These are phyloP conservation scores for Dalbergia oliveri DNA, from an alignment of 306 rosid genomes.

Conservation along the genomic window DNA sequence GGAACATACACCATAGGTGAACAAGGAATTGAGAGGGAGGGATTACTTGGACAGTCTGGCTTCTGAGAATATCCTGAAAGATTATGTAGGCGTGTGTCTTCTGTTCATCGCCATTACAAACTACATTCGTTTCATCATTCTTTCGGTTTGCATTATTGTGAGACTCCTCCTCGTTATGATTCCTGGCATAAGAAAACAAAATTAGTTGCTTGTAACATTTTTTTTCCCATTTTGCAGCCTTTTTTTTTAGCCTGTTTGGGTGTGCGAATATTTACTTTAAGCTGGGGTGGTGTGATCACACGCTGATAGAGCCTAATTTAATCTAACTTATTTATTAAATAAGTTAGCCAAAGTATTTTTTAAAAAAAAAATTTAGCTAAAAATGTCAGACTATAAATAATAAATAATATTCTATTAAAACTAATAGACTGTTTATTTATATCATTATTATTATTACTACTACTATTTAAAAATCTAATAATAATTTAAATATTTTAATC, in stretches of 20 bases:
- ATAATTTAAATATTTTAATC: no score
- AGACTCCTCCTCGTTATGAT: constrained; percentile 39
- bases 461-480: no score
- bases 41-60: constrained; percentile 47
- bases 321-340: no score
- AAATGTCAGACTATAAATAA: no score
- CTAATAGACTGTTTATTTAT: no score
- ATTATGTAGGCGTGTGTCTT: constrained; percentile 62
- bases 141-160: constrained; percentile 40
- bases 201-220: background rate
- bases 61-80: constrained; percentile 60
- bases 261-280: background rate
- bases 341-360: no score
- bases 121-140: constrained; percentile 9
- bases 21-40: constrained; percentile 37
- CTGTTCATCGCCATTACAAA: constrained; percentile 41
- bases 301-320: no score
- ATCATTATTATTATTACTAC: no score
- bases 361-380: no score
- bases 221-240: no score
- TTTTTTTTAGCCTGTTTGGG: background rate
- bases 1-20: background rate
- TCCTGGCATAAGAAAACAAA: constrained; percentile 53
- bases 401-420: no score
- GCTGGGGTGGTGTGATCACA: no score